Base-by-base conservation (phyloP, 2,329 filamentous ascomycete species). In the Epichloe aotearoae region DNA sequence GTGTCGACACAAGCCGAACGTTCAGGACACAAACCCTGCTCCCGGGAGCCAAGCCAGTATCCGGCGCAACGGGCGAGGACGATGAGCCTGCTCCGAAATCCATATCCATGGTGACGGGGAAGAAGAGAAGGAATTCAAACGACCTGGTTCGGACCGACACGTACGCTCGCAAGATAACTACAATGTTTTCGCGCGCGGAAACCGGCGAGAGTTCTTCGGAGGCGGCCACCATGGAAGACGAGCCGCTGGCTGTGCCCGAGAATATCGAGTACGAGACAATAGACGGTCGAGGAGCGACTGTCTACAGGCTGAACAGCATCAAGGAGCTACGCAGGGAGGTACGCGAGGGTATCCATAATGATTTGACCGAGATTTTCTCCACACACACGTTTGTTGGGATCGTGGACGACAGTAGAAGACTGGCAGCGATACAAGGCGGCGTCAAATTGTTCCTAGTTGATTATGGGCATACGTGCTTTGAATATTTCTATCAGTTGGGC, bases 401-500 rank as follows among this genome's bases (percentile, higher is more conserved):
- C 26, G 88, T 97, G 1, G 93, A 98, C 61, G 86, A 91, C 61
- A 79, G 77, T 40, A 83, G 88, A 47, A 86, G 93, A 11, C 79
- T 98, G 12, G 90, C 83, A n/a, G 89, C 93, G 15, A 86, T 98
- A 38, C 93, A 98, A 68, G 83, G 87, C 37, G 93, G 91, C 14
- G 85, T 97, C 8, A 95, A 90, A 63, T 77, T 98, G 7, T 96
- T 86, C 65, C 78, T 98, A 20, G 76, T 98, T 49, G 93, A 98
- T 66, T 98, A 98, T 62, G 93, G 89, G 11, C 82, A 91, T 63
- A 72, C 86, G 1, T 86, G 82, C 64, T 86, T 82, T 54, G 91
- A 97, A 59, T 94, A 91, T 65, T 94, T 97, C 65, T 98, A 98
- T 69, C 93, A 98, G 68, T 71, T 97, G 19, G 91, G 89, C 0